Evolutionary conservation across 495 filamentous ascomycete genomes (phyloP), one percentile per base, ranked within the genome.

Genomic region (Penicillium antarcticum): DNA sequence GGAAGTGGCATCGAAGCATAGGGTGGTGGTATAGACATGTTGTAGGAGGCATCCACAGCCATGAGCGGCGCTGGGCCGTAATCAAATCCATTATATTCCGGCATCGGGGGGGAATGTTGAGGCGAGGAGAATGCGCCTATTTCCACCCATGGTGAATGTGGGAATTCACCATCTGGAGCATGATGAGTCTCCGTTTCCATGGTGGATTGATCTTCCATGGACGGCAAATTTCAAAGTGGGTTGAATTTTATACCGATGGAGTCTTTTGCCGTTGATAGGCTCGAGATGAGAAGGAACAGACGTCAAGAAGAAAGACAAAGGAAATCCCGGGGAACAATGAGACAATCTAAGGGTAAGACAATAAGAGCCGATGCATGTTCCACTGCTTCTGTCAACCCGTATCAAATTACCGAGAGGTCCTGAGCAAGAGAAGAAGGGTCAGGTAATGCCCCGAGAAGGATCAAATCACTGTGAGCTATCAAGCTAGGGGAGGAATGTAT

Each of bases 1-100:
- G 86, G 81, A 51, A 87, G 73, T 62, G 84, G 80, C 42, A 85
- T 76, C 11, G 71, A 71, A 26, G 69, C 60, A 54, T 77, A 77
- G 16, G 72, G 73, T 35, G 74, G 74, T 42, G 74, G 73, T 56
- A 76, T 69, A 19, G 70, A 67, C 57, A 77, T 72, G 57, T 64
- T 66, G 51, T 76, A 77, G 1, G 69, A 51, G 16, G 61, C 47
- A 53, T 76, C 71, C 53, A 75, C 48, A 4, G 70, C 61, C 62
- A 77, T 64, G 23, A 72, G 58, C 14, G 61, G 53, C 9, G 66
- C 52, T 34, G 55, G 55, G 29, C 66, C 64, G 57, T 73, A 77
- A 42, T 64, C 62, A 42, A 75, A 75, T 0, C 69, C 71, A 44
- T 65, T 71, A 57, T 70, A 77, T 43, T 76, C 68, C 2, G 61